A percentile compares a stretch with the other conserved stretches of the same genome.
phyloP scores from a whole-genome alignment of 805 yeast species.

The Schizosaccharomyces japonicus region DNA sequence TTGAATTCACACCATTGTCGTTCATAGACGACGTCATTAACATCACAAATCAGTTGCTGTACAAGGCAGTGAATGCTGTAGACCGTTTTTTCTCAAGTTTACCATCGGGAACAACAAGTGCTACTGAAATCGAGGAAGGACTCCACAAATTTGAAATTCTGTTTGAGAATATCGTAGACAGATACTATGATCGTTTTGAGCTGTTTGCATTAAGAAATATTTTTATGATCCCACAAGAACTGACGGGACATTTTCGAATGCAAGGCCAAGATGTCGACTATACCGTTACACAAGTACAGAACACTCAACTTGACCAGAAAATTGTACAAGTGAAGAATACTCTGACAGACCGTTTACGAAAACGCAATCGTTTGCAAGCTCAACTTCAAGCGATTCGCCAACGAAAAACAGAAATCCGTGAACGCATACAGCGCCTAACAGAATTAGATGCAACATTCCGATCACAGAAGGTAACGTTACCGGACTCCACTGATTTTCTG shows the following conservation, averaged over 20 bases:
- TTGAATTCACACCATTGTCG: slow-evolving; percentile 2
- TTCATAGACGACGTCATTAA: slow-evolving; percentile 6
- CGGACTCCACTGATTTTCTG: slow-evolving; percentile 2
- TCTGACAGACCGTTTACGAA: not conserved
- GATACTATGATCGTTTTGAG: slow-evolving; percentile 4
- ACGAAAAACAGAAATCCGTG: not conserved
- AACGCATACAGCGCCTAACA: not conserved
- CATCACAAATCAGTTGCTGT: not conserved
- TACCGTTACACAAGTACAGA: not conserved
- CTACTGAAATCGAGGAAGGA: slow-evolving; percentile 1
- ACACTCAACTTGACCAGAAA: not conserved
- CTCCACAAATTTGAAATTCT: slow-evolving; percentile 5
- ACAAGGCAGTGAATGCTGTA: slow-evolving; percentile 4
- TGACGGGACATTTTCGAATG: not conserved
- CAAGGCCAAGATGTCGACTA: not conserved
- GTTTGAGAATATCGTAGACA: not conserved
- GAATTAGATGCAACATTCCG: not conserved
- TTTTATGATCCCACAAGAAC: not conserved
- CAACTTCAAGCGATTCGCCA: not conserved
- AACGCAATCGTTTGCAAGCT: not conserved
- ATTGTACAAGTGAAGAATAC: not conserved
- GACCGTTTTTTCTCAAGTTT: not conserved
- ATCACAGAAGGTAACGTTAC: not conserved
- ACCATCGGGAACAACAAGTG: not conserved
- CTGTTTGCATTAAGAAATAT: not conserved